Conservation (phyloP, 176 grass and related monocot species). For the Rhipidocladum racemiflorum region DNA sequence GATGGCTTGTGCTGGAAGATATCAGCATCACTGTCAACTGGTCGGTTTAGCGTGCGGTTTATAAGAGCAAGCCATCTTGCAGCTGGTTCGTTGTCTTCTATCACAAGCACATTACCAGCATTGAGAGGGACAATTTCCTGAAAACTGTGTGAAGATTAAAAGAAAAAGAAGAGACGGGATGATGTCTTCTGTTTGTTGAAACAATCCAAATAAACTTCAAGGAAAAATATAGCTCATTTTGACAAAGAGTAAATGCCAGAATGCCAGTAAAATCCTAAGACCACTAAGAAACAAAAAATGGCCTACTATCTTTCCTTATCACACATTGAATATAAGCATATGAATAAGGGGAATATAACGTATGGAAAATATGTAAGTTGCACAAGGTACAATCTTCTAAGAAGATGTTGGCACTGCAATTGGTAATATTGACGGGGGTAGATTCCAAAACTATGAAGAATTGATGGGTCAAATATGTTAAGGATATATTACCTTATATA, state of each 20-base stretch:
- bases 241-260: conserved; percentile 7
- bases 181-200: not conserved
- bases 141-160: conserved; percentile 57
- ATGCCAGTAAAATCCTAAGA: conserved; percentile 6
- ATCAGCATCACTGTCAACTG: conserved; percentile 37
- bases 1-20: conserved; percentile 48
- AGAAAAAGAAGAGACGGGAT: not conserved
- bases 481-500: too few relatives aligned
- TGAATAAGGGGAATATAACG: not conserved
- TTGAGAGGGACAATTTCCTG: conserved; percentile 98
- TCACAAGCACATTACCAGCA: conserved; percentile 84
- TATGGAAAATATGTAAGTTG: not conserved
- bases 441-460: not conserved
- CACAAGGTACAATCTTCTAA: not conserved
- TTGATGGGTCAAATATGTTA: conserved; percentile 12
- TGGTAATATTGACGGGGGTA: conserved; percentile 4
- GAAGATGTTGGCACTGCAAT: not conserved
- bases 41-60: conserved; percentile 51
- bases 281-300: not conserved
- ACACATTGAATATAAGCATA: not conserved
- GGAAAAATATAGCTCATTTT: not conserved
- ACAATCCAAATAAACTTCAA: not conserved
- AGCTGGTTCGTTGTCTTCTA: conserved; percentile 84
- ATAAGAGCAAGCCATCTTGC: conserved; percentile 78
- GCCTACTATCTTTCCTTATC: not conserved